A percentile compares a stretch with the other conserved stretches of the same genome.
These are phyloP conservation scores for Panicum hallii DNA, from an alignment of 202 grass and related monocot species.

Conservation along the genomic window DNA sequence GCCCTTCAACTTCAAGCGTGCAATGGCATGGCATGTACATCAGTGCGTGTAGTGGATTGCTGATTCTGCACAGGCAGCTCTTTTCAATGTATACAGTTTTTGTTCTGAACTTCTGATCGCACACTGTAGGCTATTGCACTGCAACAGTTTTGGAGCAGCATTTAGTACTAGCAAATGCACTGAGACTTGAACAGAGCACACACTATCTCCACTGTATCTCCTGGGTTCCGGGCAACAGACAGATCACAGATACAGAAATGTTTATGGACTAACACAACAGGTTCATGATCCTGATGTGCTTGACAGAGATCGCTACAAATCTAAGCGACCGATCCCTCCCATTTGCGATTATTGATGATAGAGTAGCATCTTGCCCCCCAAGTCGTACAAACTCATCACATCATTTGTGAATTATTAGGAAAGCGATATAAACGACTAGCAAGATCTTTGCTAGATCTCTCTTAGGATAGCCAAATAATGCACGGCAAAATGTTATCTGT, in stretches of 20 bases:
- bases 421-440: background rate
- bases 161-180: background rate
- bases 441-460: background rate
- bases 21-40: background rate
- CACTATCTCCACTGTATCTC: background rate
- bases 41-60: too few species aligned
- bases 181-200: background rate
- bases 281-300: background rate
- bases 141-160: background rate
- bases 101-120: background rate
- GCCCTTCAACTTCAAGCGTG: background rate
- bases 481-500: slow-evolving; percentile 21
- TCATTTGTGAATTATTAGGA: background rate
- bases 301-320: background rate
- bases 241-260: background rate
- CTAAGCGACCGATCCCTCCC: background rate
- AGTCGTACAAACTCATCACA: background rate
- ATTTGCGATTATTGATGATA: background rate
- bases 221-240: too few species aligned
- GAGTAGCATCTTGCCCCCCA: background rate
- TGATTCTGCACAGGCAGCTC: too few species aligned
- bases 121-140: background rate
- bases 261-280: background rate
- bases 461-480: background rate
- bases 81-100: too few species aligned